Base-by-base conservation (phyloP, 768 basidiomycete genomes). In the Xerocomellus amylosporus region DNA sequence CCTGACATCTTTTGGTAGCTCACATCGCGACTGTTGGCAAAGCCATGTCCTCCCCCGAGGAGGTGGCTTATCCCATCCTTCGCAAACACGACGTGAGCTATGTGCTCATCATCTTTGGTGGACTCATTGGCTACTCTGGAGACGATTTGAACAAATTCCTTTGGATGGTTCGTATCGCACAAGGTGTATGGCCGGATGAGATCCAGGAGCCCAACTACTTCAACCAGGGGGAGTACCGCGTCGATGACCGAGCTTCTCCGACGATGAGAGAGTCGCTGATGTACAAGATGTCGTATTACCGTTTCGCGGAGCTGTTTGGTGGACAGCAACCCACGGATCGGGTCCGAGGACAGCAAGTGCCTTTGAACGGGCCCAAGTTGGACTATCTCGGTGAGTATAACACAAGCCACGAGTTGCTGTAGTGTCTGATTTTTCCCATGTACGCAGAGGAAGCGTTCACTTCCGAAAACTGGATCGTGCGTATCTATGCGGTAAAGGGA, bases 131-230 rank as follows among this genome's bases (percentile, higher is more conserved):
- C 8, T 99, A 98, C 73, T 96, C 93, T 20, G 97, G 96, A 14
- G 97, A 99, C 69, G 97, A 99, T 69, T 90, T 99, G 77, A 99
- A 99, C 84, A 99, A 99, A 74, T 99, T 98, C 83, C 74, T 99
- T 46, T 98, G 95, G 95, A 98, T 98, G 92, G 87, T 98, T 54
- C 85, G 91, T 51, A 93, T 93, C 60, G 85, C 92, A 5, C 93
- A 96, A 64, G 95, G 95, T 46, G 88, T 96, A 30, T 98, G 95
- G 95, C 97, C 97, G 0, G 93, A 98, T 34, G 97, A 98, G 73
- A 90, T 99, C 56, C 93, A 91, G 69, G 97, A 99, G 73, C 81
- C 86, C 36, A 88, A 89, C 69, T 99, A 90, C 76, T 99, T 99
- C 74, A 98, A 89, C 0, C 76, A 87, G 14, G 97, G 97, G 42